phyloP scores from a whole-genome alignment of 768 basidiomycete species.

The Pleurotus tuber-regium region DNA sequence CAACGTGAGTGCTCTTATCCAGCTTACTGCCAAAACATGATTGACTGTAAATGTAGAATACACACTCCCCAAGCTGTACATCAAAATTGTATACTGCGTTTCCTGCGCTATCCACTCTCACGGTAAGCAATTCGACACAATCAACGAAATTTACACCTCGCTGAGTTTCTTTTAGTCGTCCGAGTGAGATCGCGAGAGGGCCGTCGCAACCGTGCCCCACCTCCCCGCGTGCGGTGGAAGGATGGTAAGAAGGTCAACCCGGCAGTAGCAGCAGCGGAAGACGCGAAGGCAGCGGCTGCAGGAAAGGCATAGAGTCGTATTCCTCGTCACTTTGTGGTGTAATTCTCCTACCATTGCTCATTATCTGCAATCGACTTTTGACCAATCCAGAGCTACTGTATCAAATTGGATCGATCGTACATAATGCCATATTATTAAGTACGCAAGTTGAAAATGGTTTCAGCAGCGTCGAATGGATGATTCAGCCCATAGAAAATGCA shows the following conservation, averaged over 20 bases:
- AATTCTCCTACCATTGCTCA: constrained; percentile 2
- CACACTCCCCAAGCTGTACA: constrained; percentile 94
- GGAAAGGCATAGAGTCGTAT: constrained; percentile 46
- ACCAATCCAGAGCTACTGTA: too few species aligned
- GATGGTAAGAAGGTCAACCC: constrained; percentile 96
- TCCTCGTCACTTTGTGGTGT: constrained; percentile 16
- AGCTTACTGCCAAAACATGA: background rate
- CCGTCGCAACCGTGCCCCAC: constrained; percentile 96
- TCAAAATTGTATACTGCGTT: constrained; percentile 98
- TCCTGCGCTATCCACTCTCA: constrained; percentile 99
- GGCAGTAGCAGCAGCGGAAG: constrained; percentile 91
- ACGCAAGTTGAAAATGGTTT: too few species aligned
- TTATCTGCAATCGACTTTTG: constrained; percentile 2
- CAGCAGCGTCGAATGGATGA: too few species aligned
- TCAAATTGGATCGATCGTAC: too few species aligned
- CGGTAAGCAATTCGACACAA: constrained; percentile 55
- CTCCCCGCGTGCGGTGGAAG: constrained; percentile 94
- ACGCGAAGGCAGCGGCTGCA: constrained; percentile 63
- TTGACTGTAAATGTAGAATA: constrained; percentile 60
- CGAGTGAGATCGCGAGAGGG: constrained; percentile 96
- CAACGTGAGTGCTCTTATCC: constrained; percentile 52
- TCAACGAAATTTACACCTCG: background rate
- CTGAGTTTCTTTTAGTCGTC: constrained; percentile 63
- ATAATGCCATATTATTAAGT: too few species aligned
- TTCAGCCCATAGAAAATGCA: too few species aligned